phyloP scores from a whole-genome alignment of 352 stramenopile species.

The Phytophthora colocasiae region DNA sequence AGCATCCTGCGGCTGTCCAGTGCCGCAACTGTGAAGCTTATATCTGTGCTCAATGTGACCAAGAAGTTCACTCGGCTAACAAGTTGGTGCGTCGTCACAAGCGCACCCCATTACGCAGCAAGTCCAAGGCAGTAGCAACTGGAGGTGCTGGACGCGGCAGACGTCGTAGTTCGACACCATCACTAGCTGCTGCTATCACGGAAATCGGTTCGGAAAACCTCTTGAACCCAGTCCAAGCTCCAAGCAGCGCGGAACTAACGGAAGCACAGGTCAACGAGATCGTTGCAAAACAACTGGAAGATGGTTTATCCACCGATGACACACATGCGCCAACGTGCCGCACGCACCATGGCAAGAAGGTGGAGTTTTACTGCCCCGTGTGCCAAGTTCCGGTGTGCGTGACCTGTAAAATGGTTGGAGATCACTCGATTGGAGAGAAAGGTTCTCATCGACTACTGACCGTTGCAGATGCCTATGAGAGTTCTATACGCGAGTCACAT shows the following conservation, averaged over 20 bases:
- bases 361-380: conserved; percentile 82
- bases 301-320: conserved; percentile 37
- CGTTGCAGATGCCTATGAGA: conserved; percentile 72
- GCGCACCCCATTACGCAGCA: conserved; percentile 46
- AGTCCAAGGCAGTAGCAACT: conserved; percentile 21
- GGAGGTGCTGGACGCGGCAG: conserved; percentile 30
- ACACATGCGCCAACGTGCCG: conserved; percentile 42
- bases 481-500: conserved; percentile 67
- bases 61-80: conserved; percentile 82
- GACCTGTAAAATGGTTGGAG: conserved; percentile 84
- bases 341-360: conserved; percentile 57
- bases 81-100: conserved; percentile 81
- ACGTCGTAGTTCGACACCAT: conserved; percentile 51
- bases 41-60: conserved; percentile 71
- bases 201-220: conserved; percentile 16
- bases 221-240: conserved; percentile 1
- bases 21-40: conserved; percentile 75
- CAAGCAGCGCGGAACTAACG: conserved; percentile 10
- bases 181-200: conserved; percentile 23
- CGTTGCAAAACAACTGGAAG: conserved; percentile 59
- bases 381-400: conserved; percentile 75
- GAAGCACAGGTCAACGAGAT: conserved; percentile 43
- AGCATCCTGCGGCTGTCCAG: conserved; percentile 47
- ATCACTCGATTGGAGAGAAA: conserved; percentile 84
- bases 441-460: conserved; percentile 70